Conservation (phyloP, 257 asterid species). For the Gentiana straminea region DNA sequence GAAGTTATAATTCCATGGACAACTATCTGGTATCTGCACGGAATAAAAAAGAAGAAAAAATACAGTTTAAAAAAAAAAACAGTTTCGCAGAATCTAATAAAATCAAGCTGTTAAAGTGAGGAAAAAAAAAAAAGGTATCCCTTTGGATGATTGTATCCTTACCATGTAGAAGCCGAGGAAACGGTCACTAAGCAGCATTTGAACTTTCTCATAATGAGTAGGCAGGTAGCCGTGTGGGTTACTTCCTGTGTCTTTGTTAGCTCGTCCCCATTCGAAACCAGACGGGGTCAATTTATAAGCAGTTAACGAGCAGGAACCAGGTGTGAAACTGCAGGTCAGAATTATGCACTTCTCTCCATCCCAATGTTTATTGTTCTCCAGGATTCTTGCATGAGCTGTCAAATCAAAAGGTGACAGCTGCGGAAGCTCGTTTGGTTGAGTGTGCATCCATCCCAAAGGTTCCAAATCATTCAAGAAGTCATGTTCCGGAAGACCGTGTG, state of each 20-base stretch:
- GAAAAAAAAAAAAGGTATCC: not conserved
- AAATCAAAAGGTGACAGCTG: constrained; percentile 98
- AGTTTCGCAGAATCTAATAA: not conserved
- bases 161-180: constrained; percentile 99
- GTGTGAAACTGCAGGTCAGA: constrained; percentile 96
- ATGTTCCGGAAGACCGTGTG: constrained; percentile 85
- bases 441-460: constrained; percentile 99
- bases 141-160: constrained; percentile 1
- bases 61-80: not conserved
- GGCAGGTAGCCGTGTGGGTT: constrained; percentile 96
- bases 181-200: constrained; percentile 95
- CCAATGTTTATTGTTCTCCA: constrained; percentile 92
- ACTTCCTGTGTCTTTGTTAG: constrained; percentile 75
- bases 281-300: constrained; percentile 93
- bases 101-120: not conserved
- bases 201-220: constrained; percentile 92
- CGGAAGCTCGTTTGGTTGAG: constrained; percentile 97
- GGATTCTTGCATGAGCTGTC: constrained; percentile 57
- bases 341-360: constrained; percentile 96
- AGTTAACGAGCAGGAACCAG: constrained; percentile 93
- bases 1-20: constrained; percentile 95
- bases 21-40: constrained; percentile 82
- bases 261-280: constrained; percentile 97
- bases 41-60: not conserved
- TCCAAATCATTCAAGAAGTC: constrained; percentile 85